Conservation (phyloP, 306 rosid species). For the Inga oerstediana region DNA sequence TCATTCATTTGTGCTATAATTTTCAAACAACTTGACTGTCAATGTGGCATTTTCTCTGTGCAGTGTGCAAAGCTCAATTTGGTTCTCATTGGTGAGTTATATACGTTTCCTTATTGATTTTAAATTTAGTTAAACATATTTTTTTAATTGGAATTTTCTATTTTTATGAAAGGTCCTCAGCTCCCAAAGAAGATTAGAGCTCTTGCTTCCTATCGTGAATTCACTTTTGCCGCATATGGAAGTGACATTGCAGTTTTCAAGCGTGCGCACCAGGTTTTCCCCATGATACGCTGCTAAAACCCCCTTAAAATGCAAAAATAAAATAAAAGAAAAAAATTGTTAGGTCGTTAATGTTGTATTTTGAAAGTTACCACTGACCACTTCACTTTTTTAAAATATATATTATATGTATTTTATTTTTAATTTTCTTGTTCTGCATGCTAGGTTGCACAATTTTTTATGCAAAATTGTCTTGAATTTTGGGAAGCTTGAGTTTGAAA, state of each 20-base stretch:
- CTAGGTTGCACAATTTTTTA: neutral
- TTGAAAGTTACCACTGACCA: neutral
- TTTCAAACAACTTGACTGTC: conserved; percentile 4
- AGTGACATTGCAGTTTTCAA: conserved; percentile 70
- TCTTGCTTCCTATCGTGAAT: conserved; percentile 83
- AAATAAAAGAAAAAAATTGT: neutral
- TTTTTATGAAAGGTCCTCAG: conserved; percentile 70
- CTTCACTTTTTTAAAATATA: neutral
- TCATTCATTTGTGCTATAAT: neutral
- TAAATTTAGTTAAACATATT: neutral
- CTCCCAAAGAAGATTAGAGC: conserved; percentile 85
- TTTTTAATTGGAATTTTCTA: neutral
- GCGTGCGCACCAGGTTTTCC: conserved; percentile 79
- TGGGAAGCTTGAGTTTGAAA: neutral
- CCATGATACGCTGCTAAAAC: neutral
- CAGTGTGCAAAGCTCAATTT: conserved; percentile 90
- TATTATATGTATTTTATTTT: neutral
- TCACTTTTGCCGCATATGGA: conserved; percentile 79
- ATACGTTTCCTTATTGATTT: neutral
- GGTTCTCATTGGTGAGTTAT: conserved; percentile 66
- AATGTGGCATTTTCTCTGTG: neutral
- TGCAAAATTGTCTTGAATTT: neutral
- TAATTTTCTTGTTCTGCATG: neutral
- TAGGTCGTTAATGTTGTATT: neutral
- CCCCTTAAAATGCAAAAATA: neutral